Conservation (phyloP, 805 yeast species). For the Suhomyces prunicola region DNA sequence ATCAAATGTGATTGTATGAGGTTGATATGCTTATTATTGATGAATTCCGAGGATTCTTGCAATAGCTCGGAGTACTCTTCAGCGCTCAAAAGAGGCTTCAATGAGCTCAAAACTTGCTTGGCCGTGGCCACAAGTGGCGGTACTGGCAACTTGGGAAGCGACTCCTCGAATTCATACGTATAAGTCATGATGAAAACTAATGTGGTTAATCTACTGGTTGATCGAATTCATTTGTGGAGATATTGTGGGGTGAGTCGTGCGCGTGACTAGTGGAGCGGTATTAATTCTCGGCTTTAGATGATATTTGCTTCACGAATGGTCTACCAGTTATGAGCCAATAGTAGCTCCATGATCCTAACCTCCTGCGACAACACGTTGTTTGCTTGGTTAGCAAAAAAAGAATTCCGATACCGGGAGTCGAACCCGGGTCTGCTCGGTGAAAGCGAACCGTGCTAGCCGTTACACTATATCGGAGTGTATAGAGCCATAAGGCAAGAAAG, state of each 20-base stretch:
- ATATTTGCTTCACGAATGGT: neutral
- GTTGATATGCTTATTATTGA: conserved; percentile 38
- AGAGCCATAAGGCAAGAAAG: no score
- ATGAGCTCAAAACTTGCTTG: conserved; percentile 49
- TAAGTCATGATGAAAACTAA: neutral
- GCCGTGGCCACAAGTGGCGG: conserved; percentile 54
- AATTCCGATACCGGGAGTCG: conserved; percentile 83
- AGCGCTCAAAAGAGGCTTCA: conserved; percentile 56
- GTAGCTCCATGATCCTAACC: neutral
- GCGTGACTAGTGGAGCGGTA: neutral
- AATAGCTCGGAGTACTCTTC: conserved; percentile 50
- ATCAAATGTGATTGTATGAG: conserved; percentile 54
- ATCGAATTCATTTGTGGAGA: conserved; percentile 5
- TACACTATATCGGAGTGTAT: conserved; percentile 12
- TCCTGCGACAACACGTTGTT: no score
- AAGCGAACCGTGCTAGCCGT: conserved; percentile 70
- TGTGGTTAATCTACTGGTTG: neutral
- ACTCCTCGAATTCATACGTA: conserved; percentile 41
- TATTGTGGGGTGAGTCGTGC: neutral
- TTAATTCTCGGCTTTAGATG: neutral
- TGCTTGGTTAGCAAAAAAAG: neutral
- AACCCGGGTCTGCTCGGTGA: conserved; percentile 85
- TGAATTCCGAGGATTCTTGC: conserved; percentile 44
- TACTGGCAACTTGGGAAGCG: conserved; percentile 58
- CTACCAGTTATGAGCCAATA: neutral